These are phyloP conservation scores for Annona squamosa DNA, from an alignment of 164 flowering plant species.

Conservation along the genomic window DNA sequence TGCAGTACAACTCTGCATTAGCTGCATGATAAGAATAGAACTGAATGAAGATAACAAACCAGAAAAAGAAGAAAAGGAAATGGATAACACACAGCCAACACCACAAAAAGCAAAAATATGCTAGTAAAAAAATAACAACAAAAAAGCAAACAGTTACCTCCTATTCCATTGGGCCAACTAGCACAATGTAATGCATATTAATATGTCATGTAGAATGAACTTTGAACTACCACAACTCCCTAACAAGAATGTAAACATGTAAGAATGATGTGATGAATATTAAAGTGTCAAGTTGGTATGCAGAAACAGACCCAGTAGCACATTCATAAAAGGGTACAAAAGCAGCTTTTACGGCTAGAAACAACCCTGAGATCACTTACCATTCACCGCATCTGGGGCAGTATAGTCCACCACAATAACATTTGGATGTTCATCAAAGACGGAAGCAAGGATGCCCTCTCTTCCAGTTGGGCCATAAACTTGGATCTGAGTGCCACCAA, in stretches of 20 bases:
- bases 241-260: too few relatives aligned
- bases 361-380: slow-evolving; percentile 28
- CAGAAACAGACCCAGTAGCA: not conserved
- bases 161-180: too few relatives aligned
- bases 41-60: not conserved
- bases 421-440: slow-evolving; percentile 49
- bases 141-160: not conserved
- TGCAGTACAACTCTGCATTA: slow-evolving; percentile 79
- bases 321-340: not conserved
- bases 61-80: not conserved
- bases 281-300: not conserved
- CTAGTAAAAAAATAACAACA: not conserved
- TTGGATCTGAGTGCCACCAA: slow-evolving; percentile 56
- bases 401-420: slow-evolving; percentile 84
- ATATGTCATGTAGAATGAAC: too few relatives aligned
- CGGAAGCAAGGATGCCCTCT: slow-evolving; percentile 55
- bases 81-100: not conserved
- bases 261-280: too few relatives aligned
- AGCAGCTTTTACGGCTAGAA: not conserved
- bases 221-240: too few relatives aligned
- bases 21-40: slow-evolving; percentile 24
- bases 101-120: not conserved
- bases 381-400: slow-evolving; percentile 82
- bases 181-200: too few relatives aligned
- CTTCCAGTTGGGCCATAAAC: slow-evolving; percentile 62